Evolutionary conservation across 306 rosid genomes (phyloP).

Genomic region (Crotalaria pallida): DNA sequence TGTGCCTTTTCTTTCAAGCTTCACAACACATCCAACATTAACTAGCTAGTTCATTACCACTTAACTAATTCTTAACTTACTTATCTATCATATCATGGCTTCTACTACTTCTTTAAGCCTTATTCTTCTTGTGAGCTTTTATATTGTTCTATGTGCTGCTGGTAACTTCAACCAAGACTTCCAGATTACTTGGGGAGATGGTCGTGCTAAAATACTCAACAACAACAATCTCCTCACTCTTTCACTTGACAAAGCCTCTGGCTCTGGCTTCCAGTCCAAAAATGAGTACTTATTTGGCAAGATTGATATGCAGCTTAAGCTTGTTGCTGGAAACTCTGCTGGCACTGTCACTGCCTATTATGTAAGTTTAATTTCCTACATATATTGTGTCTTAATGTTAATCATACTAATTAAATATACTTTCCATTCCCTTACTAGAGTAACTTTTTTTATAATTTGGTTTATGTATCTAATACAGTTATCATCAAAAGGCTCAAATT

Average conservation of each 20-base stretch:
- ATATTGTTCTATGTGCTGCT: not conserved
- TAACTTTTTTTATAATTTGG: too few relatives aligned
- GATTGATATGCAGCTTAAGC: slow-evolving; percentile 63
- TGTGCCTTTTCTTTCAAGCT: not conserved
- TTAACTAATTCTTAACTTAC: too few relatives aligned
- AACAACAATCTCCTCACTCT: slow-evolving; percentile 43
- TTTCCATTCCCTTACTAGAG: too few relatives aligned
- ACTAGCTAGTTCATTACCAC: too few relatives aligned
- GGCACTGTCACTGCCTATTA: slow-evolving; percentile 76
- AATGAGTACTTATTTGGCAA: slow-evolving; percentile 50
- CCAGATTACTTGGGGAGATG: slow-evolving; percentile 65
- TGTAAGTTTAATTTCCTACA: slow-evolving; percentile 47
- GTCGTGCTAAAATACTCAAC: slow-evolving; percentile 43
- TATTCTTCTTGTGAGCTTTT: slow-evolving; percentile 6
- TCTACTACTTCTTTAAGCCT: not conserved
- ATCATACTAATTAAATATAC: too few relatives aligned
- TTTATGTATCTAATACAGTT: too few relatives aligned
- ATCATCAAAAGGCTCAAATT: slow-evolving; percentile 45
- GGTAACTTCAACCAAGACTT: slow-evolving; percentile 48
- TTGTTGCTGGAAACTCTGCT: slow-evolving; percentile 62
- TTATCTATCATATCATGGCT: not conserved
- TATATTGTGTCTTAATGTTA: too few relatives aligned
- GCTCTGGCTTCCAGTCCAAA: slow-evolving; percentile 65
- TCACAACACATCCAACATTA: not conserved
- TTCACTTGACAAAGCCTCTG: slow-evolving; percentile 62